Evolutionary conservation across 1,284 basidiomycete genomes (phyloP).

Genomic region (Cutaneotrichosporon sp.): DNA sequence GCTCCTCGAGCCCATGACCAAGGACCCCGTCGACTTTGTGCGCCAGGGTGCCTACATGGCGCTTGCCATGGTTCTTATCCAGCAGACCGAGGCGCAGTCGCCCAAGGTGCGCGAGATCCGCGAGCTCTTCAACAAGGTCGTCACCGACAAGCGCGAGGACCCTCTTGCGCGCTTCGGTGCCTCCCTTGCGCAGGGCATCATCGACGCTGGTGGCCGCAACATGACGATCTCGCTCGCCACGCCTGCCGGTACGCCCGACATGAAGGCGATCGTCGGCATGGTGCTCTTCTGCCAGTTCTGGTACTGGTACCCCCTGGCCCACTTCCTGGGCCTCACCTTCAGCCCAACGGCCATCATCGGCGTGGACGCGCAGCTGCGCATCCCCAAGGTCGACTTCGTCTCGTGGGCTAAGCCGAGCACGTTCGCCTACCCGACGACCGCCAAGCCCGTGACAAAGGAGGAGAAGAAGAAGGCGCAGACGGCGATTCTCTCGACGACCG

Average conservation of each 20-base stretch:
- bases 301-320: conserved; percentile 99
- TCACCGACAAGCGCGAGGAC: conserved; percentile 94
- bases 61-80: conserved; percentile 91
- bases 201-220: conserved; percentile 94
- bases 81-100: conserved; percentile 86
- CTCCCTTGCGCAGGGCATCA: conserved; percentile 88
- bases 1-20: conserved; percentile 94
- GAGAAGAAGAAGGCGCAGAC: conserved; percentile 84
- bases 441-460: conserved; percentile 87
- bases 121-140: conserved; percentile 80
- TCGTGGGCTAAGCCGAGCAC: conserved; percentile 84
- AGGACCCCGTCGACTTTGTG: conserved; percentile 94
- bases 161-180: conserved; percentile 97
- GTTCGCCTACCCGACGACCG: conserved; percentile 83
- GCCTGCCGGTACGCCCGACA: conserved; percentile 82
- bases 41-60: conserved; percentile 95
- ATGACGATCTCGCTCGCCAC: conserved; percentile 90
- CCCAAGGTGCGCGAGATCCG: conserved; percentile 78
- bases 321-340: conserved; percentile 86
- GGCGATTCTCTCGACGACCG: conserved; percentile 91
- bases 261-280: conserved; percentile 92
- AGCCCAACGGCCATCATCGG: conserved; percentile 92
- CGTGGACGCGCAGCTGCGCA: conserved; percentile 78
- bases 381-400: conserved; percentile 85
- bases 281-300: conserved; percentile 96